These are phyloP conservation scores for Candida qinlingensis DNA, from an alignment of 805 yeast species.

Conservation along the genomic window DNA sequence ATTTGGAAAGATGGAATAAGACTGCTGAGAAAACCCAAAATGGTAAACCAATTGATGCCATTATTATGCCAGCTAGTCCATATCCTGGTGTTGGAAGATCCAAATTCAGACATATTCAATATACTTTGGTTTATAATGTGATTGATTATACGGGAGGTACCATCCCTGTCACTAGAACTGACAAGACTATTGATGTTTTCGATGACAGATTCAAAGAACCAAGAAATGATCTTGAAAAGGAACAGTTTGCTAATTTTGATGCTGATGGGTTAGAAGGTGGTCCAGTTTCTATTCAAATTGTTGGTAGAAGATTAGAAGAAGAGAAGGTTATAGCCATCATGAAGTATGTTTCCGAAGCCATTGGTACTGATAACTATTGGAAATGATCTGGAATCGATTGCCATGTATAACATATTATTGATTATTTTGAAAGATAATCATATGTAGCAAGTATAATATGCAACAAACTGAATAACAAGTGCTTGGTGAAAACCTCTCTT, in stretches of 20 bases:
- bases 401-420: no score
- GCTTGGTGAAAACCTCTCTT: no score
- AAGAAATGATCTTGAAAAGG: conserved; percentile 38
- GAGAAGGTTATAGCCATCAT: conserved; percentile 52
- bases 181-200: conserved; percentile 33
- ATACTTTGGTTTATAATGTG: conserved; percentile 51
- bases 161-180: conserved; percentile 55
- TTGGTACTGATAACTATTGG: conserved; percentile 16
- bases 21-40: conserved; percentile 30
- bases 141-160: conserved; percentile 53
- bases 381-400: not conserved
- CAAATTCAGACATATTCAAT: conserved; percentile 27
- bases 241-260: conserved; percentile 41
- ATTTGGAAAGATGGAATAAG: conserved; percentile 38
- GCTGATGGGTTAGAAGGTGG: conserved; percentile 51
- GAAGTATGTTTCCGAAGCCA: conserved; percentile 30
- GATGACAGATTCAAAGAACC: conserved; percentile 29
- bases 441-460: no score
- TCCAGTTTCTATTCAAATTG: conserved; percentile 61
- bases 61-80: conserved; percentile 36
- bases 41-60: conserved; percentile 42
- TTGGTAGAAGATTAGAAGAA: conserved; percentile 53
- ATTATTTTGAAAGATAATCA: no score
- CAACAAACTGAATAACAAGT: no score
- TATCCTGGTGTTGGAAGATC: conserved; percentile 30